Evolutionary conservation across 345 rosid species (phyloP).

Genomic region (Citrus unshiu): DNA sequence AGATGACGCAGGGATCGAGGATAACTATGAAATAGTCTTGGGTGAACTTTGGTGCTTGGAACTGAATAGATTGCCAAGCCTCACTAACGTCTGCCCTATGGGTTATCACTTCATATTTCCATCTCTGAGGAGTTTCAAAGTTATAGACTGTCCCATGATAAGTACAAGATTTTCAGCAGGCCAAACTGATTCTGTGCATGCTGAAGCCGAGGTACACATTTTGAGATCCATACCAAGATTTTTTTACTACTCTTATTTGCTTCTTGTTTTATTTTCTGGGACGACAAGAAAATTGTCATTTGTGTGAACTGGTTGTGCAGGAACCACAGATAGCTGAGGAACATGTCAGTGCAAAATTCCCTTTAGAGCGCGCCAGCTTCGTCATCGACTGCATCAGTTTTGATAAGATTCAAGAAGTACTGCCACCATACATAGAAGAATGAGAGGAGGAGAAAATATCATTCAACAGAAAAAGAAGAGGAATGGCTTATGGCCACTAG

Average conservation of each 20-base stretch:
- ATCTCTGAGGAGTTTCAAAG: background rate
- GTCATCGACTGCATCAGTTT: background rate
- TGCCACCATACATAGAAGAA: background rate
- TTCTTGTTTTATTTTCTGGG: too few species aligned
- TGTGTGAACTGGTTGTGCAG: too few species aligned
- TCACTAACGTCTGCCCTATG: background rate
- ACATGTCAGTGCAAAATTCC: too few species aligned
- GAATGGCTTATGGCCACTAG: background rate
- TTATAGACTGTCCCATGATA: background rate
- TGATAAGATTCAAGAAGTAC: background rate
- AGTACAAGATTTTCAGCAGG: background rate
- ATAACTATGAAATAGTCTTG: background rate
- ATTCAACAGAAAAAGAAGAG: background rate
- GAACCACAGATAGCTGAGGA: too few species aligned
- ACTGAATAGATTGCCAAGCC: background rate
- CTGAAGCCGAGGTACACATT: too few species aligned
- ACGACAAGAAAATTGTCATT: too few species aligned
- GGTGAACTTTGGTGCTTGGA: background rate
- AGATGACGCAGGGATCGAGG: background rate
- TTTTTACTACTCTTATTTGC: too few species aligned
- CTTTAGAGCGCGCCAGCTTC: too few species aligned
- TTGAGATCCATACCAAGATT: too few species aligned
- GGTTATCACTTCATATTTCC: background rate
- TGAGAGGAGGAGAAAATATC: background rate
- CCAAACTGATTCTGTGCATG: background rate